A percentile compares a stretch with the other conserved stretches of the same genome.
phyloP scores from a whole-genome alignment of 2,329 filamentous ascomycete genomes.

The Chrysoporthe deuterocubensis region DNA sequence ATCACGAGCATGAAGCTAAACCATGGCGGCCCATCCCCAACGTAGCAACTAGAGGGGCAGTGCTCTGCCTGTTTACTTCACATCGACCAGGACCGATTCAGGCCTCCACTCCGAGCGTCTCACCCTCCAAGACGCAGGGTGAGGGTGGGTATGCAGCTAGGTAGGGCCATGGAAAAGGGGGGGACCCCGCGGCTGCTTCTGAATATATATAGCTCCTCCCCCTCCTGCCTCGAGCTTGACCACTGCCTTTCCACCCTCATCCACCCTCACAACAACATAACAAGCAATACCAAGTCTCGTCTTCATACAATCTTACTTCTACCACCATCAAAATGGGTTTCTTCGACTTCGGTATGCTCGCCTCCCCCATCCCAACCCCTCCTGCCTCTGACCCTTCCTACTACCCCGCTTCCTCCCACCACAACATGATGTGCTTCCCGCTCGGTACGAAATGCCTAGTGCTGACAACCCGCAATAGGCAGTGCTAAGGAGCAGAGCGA shows the following conservation, averaged over 20 bases:
- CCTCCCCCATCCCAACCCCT: background rate
- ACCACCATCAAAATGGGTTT: slow-evolving; percentile 26
- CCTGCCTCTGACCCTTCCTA: background rate
- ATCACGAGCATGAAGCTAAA: slow-evolving; percentile 8
- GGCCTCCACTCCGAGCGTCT: slow-evolving; percentile 24
- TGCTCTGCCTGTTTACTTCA: slow-evolving; percentile 17
- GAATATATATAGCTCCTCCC: slow-evolving; percentile 27
- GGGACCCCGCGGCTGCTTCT: background rate
- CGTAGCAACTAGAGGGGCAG: slow-evolving; percentile 21
- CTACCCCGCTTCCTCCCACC: background rate
- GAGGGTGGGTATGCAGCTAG: slow-evolving; percentile 6
- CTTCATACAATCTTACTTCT: background rate
- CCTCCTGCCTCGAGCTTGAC: background rate
- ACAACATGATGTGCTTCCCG: background rate
- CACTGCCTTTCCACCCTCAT: background rate
- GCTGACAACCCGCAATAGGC: slow-evolving; percentile 6
- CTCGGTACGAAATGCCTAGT: background rate
- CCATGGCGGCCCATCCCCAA: slow-evolving; percentile 6
- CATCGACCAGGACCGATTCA: slow-evolving; percentile 5
- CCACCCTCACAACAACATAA: slow-evolving; percentile 6
- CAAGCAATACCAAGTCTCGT: background rate
- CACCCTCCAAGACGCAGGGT: slow-evolving; percentile 9
- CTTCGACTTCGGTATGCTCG: slow-evolving; percentile 30
- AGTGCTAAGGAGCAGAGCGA: slow-evolving; percentile 35
- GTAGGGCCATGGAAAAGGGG: background rate